Percentiles rank a stretch among this genome's conserved stretches.
Evolutionary conservation across 176 grass and related monocot species (phyloP).

Genomic region (Musa acuminata): DNA sequence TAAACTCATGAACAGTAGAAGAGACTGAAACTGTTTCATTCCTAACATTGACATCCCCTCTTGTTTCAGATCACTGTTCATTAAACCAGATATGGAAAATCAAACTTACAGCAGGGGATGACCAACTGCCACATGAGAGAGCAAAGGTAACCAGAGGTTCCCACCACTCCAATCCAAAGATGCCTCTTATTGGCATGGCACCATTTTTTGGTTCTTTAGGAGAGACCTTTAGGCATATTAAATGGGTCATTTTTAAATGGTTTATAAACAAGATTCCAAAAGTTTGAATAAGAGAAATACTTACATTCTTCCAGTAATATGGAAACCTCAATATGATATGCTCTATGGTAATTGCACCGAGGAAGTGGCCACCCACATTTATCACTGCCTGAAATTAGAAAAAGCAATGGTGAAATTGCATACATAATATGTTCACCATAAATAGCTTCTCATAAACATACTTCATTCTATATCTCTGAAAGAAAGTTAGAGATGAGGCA

Average conservation of each 20-base stretch:
- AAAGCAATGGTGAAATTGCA: not conserved
- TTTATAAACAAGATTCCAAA: not conserved
- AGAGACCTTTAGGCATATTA: constrained; percentile 30
- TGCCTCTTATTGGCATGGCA: constrained; percentile 33
- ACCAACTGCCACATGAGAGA: constrained; percentile 90
- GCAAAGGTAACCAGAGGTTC: constrained; percentile 91
- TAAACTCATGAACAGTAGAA: not conserved
- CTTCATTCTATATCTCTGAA: not conserved
- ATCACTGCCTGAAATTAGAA: constrained; percentile 51
- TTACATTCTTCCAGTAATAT: constrained; percentile 66
- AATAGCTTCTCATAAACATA: too few relatives aligned
- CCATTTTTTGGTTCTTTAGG: constrained; percentile 28
- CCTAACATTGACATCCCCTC: too few relatives aligned
- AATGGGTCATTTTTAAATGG: not conserved
- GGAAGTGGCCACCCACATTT: constrained; percentile 61
- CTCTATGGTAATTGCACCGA: constrained; percentile 93
- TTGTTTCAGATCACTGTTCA: too few relatives aligned
- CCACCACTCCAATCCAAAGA: constrained; percentile 77
- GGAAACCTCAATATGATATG: constrained; percentile 83
- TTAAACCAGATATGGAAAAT: not conserved
- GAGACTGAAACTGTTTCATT: not conserved
- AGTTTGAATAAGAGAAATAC: not conserved
- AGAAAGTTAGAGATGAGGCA: not conserved
- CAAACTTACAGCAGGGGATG: constrained; percentile 71
- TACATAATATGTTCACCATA: too few relatives aligned